These are phyloP conservation scores for Fagopyrum tataricum DNA, from an alignment of 148 eudicot genomes.

Conservation along the genomic window DNA sequence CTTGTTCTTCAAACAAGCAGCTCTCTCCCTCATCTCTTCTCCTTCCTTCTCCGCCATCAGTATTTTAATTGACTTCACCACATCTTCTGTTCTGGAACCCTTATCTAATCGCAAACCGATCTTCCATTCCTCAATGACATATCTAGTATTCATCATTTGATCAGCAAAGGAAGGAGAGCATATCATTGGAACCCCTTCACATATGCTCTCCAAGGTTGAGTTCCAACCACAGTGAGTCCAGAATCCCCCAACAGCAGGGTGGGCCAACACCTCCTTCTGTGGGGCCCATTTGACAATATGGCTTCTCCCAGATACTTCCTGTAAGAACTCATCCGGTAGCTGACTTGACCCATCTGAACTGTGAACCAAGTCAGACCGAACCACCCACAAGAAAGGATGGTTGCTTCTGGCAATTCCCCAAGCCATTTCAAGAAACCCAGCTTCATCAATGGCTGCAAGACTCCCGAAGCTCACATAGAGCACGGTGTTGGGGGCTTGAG, in stretches of 20 bases:
- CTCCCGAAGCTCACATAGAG: slow-evolving; percentile 35
- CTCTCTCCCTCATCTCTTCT: slow-evolving; percentile 24
- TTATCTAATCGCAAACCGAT: slow-evolving; percentile 29
- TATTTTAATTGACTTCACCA: slow-evolving; percentile 21
- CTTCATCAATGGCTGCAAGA: slow-evolving; percentile 28
- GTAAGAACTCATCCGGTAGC: slow-evolving; percentile 28
- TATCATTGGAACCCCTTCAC: slow-evolving; percentile 51
- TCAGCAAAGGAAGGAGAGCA: slow-evolving; percentile 40
- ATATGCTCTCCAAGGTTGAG: too few species aligned
- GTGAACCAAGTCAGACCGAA: not conserved
- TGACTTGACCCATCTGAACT: not conserved
- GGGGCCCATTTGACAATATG: slow-evolving; percentile 2
- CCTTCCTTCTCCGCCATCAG: slow-evolving; percentile 37
- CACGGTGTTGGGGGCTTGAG: slow-evolving; percentile 21
- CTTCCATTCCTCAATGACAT: slow-evolving; percentile 33
- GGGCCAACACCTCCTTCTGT: too few species aligned
- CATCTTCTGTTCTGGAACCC: slow-evolving; percentile 20
- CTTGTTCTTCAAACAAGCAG: slow-evolving; percentile 22
- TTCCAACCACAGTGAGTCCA: too few species aligned
- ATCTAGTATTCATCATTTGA: slow-evolving; percentile 34
- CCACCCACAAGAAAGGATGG: slow-evolving; percentile 48
- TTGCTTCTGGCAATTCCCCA: slow-evolving; percentile 40
- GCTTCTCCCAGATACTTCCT: slow-evolving; percentile 19
- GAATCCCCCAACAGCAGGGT: too few species aligned
- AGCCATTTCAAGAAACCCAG: slow-evolving; percentile 32